A percentile compares a stretch with the other conserved stretches of the same genome.
phyloP scores from a whole-genome alignment of 2,329 filamentous ascomycete genomes.

The Aspergillus piperis region DNA sequence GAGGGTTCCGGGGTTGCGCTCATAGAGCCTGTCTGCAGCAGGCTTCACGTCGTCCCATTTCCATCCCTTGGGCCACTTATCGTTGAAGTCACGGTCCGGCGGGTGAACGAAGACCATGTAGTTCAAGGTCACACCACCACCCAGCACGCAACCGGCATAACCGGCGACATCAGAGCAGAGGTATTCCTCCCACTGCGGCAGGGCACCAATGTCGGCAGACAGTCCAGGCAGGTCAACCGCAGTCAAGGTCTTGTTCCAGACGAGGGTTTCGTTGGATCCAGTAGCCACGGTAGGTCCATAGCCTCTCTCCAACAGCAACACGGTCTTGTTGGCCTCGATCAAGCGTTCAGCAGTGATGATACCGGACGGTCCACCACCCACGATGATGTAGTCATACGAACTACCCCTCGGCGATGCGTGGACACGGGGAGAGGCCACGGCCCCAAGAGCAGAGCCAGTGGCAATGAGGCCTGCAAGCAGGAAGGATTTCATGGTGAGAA shows the following conservation, averaged over 20 bases:
- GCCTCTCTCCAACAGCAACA: constrained; percentile 64
- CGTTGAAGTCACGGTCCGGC: constrained; percentile 67
- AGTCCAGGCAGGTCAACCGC: constrained; percentile 30
- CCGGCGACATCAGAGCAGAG: constrained; percentile 13
- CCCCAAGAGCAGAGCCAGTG: neutral
- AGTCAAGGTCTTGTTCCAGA: constrained; percentile 26
- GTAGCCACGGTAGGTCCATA: constrained; percentile 26
- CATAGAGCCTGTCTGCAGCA: constrained; percentile 64
- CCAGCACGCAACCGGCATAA: constrained; percentile 28
- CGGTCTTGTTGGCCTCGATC: constrained; percentile 64
- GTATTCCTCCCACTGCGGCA: constrained; percentile 6
- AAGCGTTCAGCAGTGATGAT: constrained; percentile 62
- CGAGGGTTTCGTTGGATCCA: constrained; percentile 26
- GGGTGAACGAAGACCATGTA: constrained; percentile 41
- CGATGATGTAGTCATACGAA: constrained; percentile 47
- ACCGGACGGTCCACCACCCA: constrained; percentile 51
- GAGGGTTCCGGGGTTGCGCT: constrained; percentile 69
- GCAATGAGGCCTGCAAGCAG: constrained; percentile 1
- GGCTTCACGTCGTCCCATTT: constrained; percentile 62
- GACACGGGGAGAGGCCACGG: neutral
- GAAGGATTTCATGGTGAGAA: neutral
- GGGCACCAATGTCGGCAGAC: constrained; percentile 25
- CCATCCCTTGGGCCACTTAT: constrained; percentile 73
- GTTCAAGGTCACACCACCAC: constrained; percentile 32
- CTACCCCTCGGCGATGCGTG: neutral